Base-by-base conservation (phyloP, 768 basidiomycete genomes). In the Termitomyces titanicus region DNA sequence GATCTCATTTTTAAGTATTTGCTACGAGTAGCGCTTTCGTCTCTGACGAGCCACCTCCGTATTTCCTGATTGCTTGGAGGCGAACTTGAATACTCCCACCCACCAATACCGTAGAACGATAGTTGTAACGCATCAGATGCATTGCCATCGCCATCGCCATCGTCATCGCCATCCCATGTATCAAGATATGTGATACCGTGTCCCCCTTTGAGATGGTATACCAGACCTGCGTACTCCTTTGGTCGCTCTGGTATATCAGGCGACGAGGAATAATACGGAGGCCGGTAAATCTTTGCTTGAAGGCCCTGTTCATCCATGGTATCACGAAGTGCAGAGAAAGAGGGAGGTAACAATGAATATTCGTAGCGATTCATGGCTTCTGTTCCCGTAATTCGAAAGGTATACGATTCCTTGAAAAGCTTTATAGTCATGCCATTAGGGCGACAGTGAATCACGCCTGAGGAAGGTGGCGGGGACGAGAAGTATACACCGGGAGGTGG, bases 71-170 rank as follows among this genome's bases (percentile, higher is more conserved):
- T 66, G 54, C 79, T 83, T 0, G 92, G 92, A 0, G 94, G 90
- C 53, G 66, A 65, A 49, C 81, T 75, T 0, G 84, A 86, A 70
- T 86, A 95, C 62, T 94, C 92, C 94, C 92, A 95, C 5, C 90
- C 90, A 24, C 73, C 68, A 42, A 84, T 65, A 57, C 72, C 68
- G 3, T 58, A 52, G 33, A 66, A 59, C 51, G 74, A 55, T 10
- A 74, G 51, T 8, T 49, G 51, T 12, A 43, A 40, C 3, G 25
- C 17, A 40, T 48, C 22, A 7, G 13, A 24, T 50, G 46, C 27
- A 33, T 39, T 39, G 2, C 6, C 33, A n/a, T 15, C 18, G 24
- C 15, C 42, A 39, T 72, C 61, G n/a, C n/a, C n/a, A n/a, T 39
- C 44, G 2, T 7, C 33, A n/a, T 15, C 18, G 24, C 15, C 42